phyloP scores from a whole-genome alignment of 2,329 filamentous ascomycete species.

The Cytospora chrysosperma region DNA sequence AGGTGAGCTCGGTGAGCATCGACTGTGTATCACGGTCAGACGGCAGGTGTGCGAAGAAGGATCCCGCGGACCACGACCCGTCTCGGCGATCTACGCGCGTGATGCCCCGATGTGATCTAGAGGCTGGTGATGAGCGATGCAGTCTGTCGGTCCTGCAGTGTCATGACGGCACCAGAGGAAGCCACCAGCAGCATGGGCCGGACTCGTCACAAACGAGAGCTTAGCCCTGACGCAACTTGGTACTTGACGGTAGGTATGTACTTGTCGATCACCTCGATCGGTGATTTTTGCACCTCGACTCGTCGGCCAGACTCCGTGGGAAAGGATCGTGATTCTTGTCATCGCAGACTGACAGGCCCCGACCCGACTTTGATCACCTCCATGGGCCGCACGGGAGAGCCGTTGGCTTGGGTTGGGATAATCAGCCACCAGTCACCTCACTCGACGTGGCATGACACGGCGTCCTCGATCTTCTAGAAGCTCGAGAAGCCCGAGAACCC shows the following conservation, averaged over 20 bases:
- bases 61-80: background rate
- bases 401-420: conserved; percentile 2
- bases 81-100: conserved; percentile 9
- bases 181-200: background rate
- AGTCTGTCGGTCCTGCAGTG: background rate
- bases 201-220: background rate
- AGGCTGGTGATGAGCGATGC: background rate
- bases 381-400: background rate
- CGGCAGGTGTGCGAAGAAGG: conserved; percentile 8
- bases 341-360: conserved; percentile 11
- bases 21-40: background rate
- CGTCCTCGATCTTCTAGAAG: too few species aligned
- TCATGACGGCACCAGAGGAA: too few species aligned
- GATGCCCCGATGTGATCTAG: conserved; percentile 11
- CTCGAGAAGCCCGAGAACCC: too few species aligned
- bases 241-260: background rate
- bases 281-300: background rate
- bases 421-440: background rate
- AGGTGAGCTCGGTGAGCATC: background rate
- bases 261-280: background rate
- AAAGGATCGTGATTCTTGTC: conserved; percentile 1
- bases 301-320: background rate
- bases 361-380: background rate
- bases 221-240: background rate
- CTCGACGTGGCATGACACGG: background rate